Evolutionary conservation across 1,284 basidiomycete genomes (phyloP).

Genomic region (Pholiota adiposa): DNA sequence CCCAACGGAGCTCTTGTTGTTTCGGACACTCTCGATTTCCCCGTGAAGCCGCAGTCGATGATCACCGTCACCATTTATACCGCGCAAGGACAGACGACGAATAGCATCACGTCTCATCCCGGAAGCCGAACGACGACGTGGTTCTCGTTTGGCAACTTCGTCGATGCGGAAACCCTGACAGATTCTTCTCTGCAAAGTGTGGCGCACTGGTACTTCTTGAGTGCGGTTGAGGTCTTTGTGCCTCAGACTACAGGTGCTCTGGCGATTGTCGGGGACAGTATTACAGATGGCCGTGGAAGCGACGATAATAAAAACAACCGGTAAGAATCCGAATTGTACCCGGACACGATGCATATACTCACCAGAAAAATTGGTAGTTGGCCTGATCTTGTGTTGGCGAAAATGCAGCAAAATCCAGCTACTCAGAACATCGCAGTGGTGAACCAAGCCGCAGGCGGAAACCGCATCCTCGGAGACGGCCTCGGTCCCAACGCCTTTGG

Average conservation of each 20-base stretch:
- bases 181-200: slow-evolving; percentile 33
- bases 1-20: slow-evolving; percentile 50
- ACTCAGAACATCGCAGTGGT: slow-evolving; percentile 43
- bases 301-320: slow-evolving; percentile 44
- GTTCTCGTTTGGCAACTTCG: slow-evolving; percentile 45
- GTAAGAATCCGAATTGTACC: slow-evolving; percentile 22
- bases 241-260: slow-evolving; percentile 35
- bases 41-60: slow-evolving; percentile 39
- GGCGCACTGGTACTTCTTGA: slow-evolving; percentile 50
- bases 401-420: slow-evolving; percentile 40
- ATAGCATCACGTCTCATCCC: slow-evolving; percentile 49
- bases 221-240: slow-evolving; percentile 46
- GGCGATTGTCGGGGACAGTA: slow-evolving; percentile 54
- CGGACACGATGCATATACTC: background rate
- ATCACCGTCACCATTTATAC: slow-evolving; percentile 46
- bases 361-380: slow-evolving; percentile 35
- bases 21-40: slow-evolving; percentile 48
- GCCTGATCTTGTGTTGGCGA: slow-evolving; percentile 50
- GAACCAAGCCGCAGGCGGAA: slow-evolving; percentile 57
- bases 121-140: slow-evolving; percentile 52
- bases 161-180: slow-evolving; percentile 38
- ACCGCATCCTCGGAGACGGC: slow-evolving; percentile 52
- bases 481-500: slow-evolving; percentile 50
- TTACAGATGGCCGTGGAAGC: slow-evolving; percentile 48
- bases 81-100: slow-evolving; percentile 42